Evolutionary conservation across 306 rosid genomes (phyloP).

Genomic region (Cucumis sativus): DNA sequence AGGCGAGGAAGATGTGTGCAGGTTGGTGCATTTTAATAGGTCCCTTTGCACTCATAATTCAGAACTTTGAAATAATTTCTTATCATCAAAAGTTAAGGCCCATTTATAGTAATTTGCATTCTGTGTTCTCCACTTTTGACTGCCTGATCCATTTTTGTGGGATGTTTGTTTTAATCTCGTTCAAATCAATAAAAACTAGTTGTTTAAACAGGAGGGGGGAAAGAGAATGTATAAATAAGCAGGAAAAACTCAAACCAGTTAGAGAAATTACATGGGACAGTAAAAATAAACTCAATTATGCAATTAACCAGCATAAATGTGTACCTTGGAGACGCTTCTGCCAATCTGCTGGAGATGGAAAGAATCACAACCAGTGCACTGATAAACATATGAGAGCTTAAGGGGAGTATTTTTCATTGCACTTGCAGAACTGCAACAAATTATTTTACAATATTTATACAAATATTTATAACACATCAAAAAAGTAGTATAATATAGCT

Average conservation of each 20-base stretch:
- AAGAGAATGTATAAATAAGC: background rate
- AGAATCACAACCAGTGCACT: conserved; percentile 94
- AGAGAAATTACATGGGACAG: background rate
- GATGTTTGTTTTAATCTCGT: background rate
- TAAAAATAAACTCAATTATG: background rate
- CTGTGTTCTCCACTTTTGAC: background rate
- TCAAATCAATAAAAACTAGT: background rate
- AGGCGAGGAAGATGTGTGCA: background rate
- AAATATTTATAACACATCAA: background rate
- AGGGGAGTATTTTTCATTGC: conserved; percentile 93
- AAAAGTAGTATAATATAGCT: background rate
- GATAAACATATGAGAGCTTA: conserved; percentile 93
- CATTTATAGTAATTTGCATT: background rate
- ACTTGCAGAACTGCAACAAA: conserved; percentile 78
- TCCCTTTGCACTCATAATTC: background rate
- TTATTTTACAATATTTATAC: conserved; percentile 3
- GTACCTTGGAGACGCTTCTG: conserved; percentile 81
- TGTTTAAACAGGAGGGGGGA: background rate
- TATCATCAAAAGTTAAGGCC: background rate
- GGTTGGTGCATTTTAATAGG: background rate
- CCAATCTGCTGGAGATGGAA: conserved; percentile 89
- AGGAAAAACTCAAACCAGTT: background rate
- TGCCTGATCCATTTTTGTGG: background rate
- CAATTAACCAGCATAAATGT: background rate
- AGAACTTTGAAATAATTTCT: background rate